Percentiles rank a stretch among this genome's conserved stretches.
These are phyloP conservation scores for Cucurbita moschata DNA, from an alignment of 306 rosid genomes.

Conservation along the genomic window DNA sequence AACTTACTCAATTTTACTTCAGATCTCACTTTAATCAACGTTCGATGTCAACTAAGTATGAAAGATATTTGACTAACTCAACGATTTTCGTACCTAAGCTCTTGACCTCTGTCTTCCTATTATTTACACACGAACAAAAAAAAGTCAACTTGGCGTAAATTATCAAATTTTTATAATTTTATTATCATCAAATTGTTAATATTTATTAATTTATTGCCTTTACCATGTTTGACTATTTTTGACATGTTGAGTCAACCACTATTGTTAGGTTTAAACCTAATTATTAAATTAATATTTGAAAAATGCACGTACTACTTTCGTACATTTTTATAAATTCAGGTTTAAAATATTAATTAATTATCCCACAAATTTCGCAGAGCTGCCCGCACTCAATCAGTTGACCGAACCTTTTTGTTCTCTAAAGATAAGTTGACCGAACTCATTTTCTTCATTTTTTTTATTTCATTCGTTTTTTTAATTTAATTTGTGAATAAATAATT, in stretches of 20 bases:
- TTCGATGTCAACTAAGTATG: too few relatives aligned
- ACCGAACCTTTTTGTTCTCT: not conserved
- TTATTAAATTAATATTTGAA: not conserved
- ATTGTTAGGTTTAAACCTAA: not conserved
- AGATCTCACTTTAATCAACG: too few relatives aligned
- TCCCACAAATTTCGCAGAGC: not conserved
- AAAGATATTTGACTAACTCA: too few relatives aligned
- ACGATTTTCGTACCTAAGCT: too few relatives aligned
- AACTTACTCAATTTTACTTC: too few relatives aligned
- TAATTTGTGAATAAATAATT: not conserved
- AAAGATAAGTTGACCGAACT: too few relatives aligned
- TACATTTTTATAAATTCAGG: not conserved
- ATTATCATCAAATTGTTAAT: not conserved
- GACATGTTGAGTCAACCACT: not conserved
- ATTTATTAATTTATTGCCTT: not conserved
- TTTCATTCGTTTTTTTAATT: not conserved
- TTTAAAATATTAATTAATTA: not conserved
- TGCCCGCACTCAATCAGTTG: constrained; percentile 1
- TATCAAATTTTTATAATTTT: too few relatives aligned
- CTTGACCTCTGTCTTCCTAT: too few relatives aligned
- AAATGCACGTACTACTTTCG: not conserved
- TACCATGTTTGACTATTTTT: not conserved
- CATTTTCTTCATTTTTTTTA: not conserved
- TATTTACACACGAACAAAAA: too few relatives aligned
- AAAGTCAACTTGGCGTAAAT: too few relatives aligned